A percentile compares a stretch with the other conserved stretches of the same genome.
These are phyloP conservation scores for Oxytropis ochrocephala DNA, from an alignment of 306 rosid genomes.

Conservation along the genomic window DNA sequence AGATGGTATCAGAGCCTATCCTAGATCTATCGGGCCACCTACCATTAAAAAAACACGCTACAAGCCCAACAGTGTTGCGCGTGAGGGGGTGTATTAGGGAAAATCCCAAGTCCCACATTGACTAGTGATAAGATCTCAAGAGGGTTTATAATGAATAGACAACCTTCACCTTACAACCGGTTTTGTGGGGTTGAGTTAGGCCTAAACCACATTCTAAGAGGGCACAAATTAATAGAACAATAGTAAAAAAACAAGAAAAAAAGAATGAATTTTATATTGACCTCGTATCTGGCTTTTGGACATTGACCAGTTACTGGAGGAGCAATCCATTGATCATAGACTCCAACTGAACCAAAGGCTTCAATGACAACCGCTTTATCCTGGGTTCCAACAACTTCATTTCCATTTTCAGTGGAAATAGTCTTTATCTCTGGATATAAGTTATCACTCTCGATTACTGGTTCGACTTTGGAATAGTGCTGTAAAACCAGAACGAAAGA, in stretches of 20 bases:
- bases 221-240: not conserved
- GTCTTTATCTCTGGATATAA: conserved; percentile 67
- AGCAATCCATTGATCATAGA: conserved; percentile 79
- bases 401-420: conserved; percentile 68
- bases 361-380: conserved; percentile 75
- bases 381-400: conserved; percentile 41
- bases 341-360: conserved; percentile 52
- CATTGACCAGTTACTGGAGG: conserved; percentile 67
- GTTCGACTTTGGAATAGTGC: conserved; percentile 53
- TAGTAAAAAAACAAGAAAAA: conserved; percentile 2
- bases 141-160: no score
- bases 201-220: no score
- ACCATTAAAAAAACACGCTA: no score
- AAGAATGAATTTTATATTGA: conserved; percentile 16
- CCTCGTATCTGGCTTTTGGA: conserved; percentile 91
- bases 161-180: no score
- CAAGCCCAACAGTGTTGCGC: no score
- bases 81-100: no score
- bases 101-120: no score
- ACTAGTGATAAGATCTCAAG: no score
- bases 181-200: no score
- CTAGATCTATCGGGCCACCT: no score
- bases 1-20: no score
- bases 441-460: conserved; percentile 61
- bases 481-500: conserved; percentile 21